Percentiles rank a stretch among this genome's conserved stretches.
These are phyloP conservation scores for Kalaharituber pfeilii DNA, from an alignment of 2,329 filamentous ascomycete genomes.

Conservation along the genomic window DNA sequence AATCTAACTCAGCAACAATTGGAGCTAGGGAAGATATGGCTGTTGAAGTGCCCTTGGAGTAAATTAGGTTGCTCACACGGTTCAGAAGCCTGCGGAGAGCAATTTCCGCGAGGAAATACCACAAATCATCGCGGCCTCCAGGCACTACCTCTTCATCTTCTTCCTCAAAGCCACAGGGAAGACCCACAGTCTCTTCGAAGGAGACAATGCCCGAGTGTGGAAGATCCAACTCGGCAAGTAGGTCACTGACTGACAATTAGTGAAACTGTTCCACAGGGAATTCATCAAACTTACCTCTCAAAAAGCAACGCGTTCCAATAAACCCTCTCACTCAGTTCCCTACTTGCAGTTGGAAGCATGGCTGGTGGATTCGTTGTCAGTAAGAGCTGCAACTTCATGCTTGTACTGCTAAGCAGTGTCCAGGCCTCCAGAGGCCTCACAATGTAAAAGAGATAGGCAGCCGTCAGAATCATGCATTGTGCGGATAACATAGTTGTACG, in stretches of 20 bases:
- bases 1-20: constrained; percentile 63
- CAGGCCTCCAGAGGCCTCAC: constrained; percentile 69
- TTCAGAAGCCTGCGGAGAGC: constrained; percentile 60
- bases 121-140: constrained; percentile 57
- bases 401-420: constrained; percentile 62
- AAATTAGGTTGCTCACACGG: constrained; percentile 61
- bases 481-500: constrained; percentile 60
- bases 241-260: constrained; percentile 34
- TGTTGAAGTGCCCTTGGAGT: constrained; percentile 53
- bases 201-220: constrained; percentile 70
- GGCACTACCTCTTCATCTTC: constrained; percentile 45
- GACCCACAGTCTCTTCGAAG: constrained; percentile 61
- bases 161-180: constrained; percentile 59
- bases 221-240: constrained; percentile 61
- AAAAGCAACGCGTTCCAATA: constrained; percentile 75
- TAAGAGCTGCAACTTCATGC: constrained; percentile 63
- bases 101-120: constrained; percentile 76
- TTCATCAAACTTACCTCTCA: constrained; percentile 44
- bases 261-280: constrained; percentile 14
- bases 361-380: constrained; percentile 48
- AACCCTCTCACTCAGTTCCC: constrained; percentile 57
- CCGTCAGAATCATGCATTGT: constrained; percentile 64
- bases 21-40: constrained; percentile 59
- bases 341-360: constrained; percentile 50
- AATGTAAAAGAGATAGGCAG: constrained; percentile 67